Evolutionary conservation across 1,284 basidiomycete genomes (phyloP), one percentile per base, ranked within the genome.

Genomic region (Kwoniella shivajii): DNA sequence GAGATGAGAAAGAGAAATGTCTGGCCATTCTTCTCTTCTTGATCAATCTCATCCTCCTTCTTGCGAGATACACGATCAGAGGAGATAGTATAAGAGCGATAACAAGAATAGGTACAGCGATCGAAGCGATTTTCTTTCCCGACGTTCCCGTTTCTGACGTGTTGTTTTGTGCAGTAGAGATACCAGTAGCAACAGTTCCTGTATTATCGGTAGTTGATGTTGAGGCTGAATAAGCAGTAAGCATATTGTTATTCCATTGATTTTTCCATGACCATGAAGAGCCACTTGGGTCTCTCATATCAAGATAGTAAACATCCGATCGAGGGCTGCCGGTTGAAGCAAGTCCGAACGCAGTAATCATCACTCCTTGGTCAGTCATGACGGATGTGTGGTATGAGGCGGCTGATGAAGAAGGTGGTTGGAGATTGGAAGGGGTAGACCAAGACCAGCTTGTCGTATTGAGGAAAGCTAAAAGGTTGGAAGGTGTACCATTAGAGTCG

Each of bases 351-450:
- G 76, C 71, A 9, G 72, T 66, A 54, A 78, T 72, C 71, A 78
- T 77, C 33, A 78, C 75, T 36, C 77, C 77, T 9, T 71, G 63
- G n/a, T 69, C 66, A 7, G 75, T 77, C 61, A 78, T 76, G 51
- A 78, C 65, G 2, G 74, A 62, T 11, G 75, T 68, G 59, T 78
- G 76, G 64, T 76, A 77, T 5, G 75, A 61, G 0, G 67, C 64
- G 16, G 72, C 74, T 4, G 69, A 63, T 3, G 67, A 70, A 0
- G 69, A 30, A 4, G 69, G 59, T 0, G 74, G 72, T 56, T 78
- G 76, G 6, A 78, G 63, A 55, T 65, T 65, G n/a, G 65, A 59
- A 1, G 74, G 76, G 13, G 65, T 60, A 4, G 72, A 71, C 77
- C 77, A 78, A 24, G 64, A 56, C 69, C 72, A 74, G 20, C 64